phyloP scores from a whole-genome alignment of 2,329 filamentous ascomycete species.

The Curvularia verruculosa region DNA sequence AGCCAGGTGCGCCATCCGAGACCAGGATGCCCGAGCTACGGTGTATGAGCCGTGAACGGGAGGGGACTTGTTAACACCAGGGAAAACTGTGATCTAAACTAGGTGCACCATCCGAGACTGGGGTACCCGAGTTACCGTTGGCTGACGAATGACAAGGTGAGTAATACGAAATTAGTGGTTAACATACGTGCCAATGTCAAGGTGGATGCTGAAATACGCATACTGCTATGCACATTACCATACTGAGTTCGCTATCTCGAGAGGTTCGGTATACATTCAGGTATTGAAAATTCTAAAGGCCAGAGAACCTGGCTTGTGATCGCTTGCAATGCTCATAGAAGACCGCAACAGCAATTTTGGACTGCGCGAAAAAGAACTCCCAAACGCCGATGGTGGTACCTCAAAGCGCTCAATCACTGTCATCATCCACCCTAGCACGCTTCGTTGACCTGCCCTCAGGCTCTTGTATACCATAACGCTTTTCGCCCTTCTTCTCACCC shows the following conservation, averaged over 20 bases:
- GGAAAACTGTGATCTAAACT: constrained; percentile 2
- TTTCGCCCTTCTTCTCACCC: constrained; percentile 66
- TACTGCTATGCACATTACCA: not conserved
- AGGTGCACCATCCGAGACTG: constrained; percentile 29
- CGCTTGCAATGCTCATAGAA: constrained; percentile 9
- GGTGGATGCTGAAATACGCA: not conserved
- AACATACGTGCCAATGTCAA: not conserved
- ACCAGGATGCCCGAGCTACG: not conserved
- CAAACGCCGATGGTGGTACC: constrained; percentile 10
- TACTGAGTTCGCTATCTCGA: not conserved
- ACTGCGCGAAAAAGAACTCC: constrained; percentile 11
- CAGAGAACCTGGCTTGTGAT: not conserved
- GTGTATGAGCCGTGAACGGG: constrained; percentile 14
- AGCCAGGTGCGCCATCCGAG: constrained; percentile 29
- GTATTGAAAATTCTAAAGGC: not conserved
- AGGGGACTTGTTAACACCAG: constrained; percentile 21
- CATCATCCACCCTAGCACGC: constrained; percentile 78
- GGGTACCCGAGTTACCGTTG: not conserved
- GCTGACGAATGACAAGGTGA: not conserved
- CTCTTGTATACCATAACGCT: constrained; percentile 78
- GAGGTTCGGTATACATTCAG: constrained; percentile 1
- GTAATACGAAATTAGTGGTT: not conserved
- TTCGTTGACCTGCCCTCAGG: constrained; percentile 63
- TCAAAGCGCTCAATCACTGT: constrained; percentile 50
- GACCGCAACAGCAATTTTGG: constrained; percentile 1